Evolutionary conservation across 176 grass and related monocot species (phyloP), one percentile per base, ranked within the genome.

Genomic region (Avena sativa): DNA sequence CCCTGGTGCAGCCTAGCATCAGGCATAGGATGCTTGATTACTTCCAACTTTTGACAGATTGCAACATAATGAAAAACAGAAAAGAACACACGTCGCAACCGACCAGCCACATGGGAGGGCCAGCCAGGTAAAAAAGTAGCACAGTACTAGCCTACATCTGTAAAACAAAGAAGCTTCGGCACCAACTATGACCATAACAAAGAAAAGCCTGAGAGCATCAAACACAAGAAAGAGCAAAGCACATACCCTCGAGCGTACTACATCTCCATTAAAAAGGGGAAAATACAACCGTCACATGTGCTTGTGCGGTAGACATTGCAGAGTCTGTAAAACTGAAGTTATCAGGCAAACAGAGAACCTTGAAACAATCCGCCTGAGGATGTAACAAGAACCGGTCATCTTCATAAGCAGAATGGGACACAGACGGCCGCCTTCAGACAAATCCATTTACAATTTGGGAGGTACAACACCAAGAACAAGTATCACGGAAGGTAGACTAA

Each of bases 381-480:
- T n/a, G 19, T 21, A 72, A 60, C 9, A 30, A 79, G 7, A 21
- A 80, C 20, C 13, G 68, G 50, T 56, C 81, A 23, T 59, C 71
- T 76, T 52, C 10, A 43, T 43, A 43, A 43, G 40, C 40, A 43
- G 40, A 43, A 43, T 43, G 40, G 40, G 40, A 6, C 4, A 9
- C 4, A 32, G 23, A 61, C 21, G 32, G 1, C 14, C 10, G 2
- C 28, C 65, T 79, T 68, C 26, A 61, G 79, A 25, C 6, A 88
- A 78, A 85, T 40, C 62, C 67, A 88, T 87, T 85, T 90, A 93
- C 85, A 92, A 11, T 59, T 85, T 79, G 12, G 55, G 25, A 63
- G 76, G 7, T 81, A 66, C 46, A 56, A 84, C 44, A 78, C 12
- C 49, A 30, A 48, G 58, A 78, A 9, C 49, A 30, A 48, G 58